Evolutionary conservation across 768 basidiomycete species (phyloP).

Genomic region (Termitomyces sp.): DNA sequence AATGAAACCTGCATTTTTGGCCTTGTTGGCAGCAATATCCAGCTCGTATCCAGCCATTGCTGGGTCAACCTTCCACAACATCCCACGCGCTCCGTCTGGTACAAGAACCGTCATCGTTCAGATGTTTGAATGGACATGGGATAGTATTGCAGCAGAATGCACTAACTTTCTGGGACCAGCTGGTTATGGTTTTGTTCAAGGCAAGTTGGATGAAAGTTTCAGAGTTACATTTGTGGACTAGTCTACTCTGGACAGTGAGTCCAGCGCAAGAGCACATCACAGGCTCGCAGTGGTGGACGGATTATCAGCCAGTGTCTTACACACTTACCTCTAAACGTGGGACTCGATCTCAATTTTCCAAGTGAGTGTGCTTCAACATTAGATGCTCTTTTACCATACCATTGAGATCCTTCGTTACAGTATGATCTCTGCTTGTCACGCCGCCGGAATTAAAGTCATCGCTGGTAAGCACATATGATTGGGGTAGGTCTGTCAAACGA

Average conservation of each 20-base stretch:
- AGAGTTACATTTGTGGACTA: neutral
- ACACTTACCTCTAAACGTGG: conserved; percentile 62
- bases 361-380: conserved; percentile 14
- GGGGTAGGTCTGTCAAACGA: too few species aligned
- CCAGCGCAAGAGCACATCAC: conserved; percentile 54
- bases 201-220: conserved; percentile 22
- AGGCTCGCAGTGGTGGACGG: conserved; percentile 69
- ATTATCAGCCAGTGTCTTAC: conserved; percentile 68
- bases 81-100: conserved; percentile 18
- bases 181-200: conserved; percentile 70
- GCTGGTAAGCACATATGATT: conserved; percentile 26
- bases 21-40: neutral
- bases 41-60: conserved; percentile 4
- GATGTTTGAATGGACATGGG: conserved; percentile 68
- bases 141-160: conserved; percentile 58
- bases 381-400: neutral
- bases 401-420: conserved; percentile 10
- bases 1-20: conserved; percentile 3
- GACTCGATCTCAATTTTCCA: conserved; percentile 43
- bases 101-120: conserved; percentile 53
- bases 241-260: conserved; percentile 25
- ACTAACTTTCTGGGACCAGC: conserved; percentile 59
- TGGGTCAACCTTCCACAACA: conserved; percentile 4
- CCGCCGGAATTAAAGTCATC: conserved; percentile 53
- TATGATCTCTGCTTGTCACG: conserved; percentile 47